Evolutionary conservation across 1,284 basidiomycete species (phyloP).

Genomic region (Moniliophthora roreri): DNA sequence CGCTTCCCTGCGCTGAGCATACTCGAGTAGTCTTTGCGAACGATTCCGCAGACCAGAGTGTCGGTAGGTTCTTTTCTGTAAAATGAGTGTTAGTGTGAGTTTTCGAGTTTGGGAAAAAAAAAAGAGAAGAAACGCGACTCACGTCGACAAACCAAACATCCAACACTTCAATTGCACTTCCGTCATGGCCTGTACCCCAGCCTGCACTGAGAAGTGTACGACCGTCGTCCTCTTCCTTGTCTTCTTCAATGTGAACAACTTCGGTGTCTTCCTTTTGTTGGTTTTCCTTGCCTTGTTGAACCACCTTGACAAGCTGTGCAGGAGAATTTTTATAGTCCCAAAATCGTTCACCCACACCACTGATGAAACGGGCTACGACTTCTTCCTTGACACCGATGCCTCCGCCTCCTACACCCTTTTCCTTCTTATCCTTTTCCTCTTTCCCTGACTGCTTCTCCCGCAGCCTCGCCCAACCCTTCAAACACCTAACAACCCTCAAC

Average conservation of each 20-base stretch:
- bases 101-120: conserved; percentile 9
- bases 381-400: conserved; percentile 31
- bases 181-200: conserved; percentile 76
- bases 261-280: conserved; percentile 18
- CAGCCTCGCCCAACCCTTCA: conserved; percentile 18
- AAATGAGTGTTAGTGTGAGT: conserved; percentile 35
- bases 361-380: conserved; percentile 50
- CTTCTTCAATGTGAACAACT: conserved; percentile 27
- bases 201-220: conserved; percentile 60
- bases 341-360: conserved; percentile 47
- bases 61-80: conserved; percentile 41
- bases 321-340: conserved; percentile 14
- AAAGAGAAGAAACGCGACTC: conserved; percentile 23
- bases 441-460: neutral
- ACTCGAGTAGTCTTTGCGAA: conserved; percentile 63
- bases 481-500: conserved; percentile 47
- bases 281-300: conserved; percentile 11
- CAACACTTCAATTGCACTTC: conserved; percentile 70
- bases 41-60: conserved; percentile 60
- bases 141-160: conserved; percentile 63
- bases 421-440: neutral
- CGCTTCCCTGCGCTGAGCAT: conserved; percentile 54
- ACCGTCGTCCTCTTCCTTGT: conserved; percentile 46
- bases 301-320: conserved; percentile 14
- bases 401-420: neutral